These are phyloP conservation scores for Arctium lappa DNA, from an alignment of 129 eudicot species.

Conservation along the genomic window DNA sequence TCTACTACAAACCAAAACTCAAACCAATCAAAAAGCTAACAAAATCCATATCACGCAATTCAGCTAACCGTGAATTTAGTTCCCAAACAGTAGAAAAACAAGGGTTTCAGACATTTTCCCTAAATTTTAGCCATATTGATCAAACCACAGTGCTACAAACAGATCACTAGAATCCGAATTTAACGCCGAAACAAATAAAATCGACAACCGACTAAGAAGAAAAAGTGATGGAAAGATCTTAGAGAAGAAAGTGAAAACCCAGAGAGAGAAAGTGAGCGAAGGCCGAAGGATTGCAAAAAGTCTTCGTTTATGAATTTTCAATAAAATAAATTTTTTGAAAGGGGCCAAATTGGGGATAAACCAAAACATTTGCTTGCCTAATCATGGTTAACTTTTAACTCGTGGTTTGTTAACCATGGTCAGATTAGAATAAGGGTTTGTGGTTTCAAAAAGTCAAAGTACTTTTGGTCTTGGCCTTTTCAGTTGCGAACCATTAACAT, in stretches of 20 bases:
- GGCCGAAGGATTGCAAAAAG: slow-evolving; percentile 16
- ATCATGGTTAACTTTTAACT: background rate
- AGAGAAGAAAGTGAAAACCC: slow-evolving; percentile 20
- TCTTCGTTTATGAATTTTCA: slow-evolving; percentile 28
- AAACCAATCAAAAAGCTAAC: slow-evolving; percentile 26
- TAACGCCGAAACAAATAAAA: background rate
- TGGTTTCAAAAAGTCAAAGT: slow-evolving; percentile 9
- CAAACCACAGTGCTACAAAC: slow-evolving; percentile 9
- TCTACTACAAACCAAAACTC: slow-evolving; percentile 18
- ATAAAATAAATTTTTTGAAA: slow-evolving; percentile 10
- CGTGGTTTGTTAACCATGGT: slow-evolving; percentile 22
- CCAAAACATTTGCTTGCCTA: slow-evolving; percentile 11
- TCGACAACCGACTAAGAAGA: slow-evolving; percentile 7
- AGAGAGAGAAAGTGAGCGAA: slow-evolving; percentile 25
- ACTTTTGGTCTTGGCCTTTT: slow-evolving; percentile 24
- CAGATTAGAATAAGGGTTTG: slow-evolving; percentile 14
- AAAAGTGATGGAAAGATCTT: slow-evolving; percentile 26
- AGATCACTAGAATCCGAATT: slow-evolving; percentile 16
- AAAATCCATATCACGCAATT: slow-evolving; percentile 26
- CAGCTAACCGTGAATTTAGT: slow-evolving; percentile 18
- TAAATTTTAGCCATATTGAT: slow-evolving; percentile 16
- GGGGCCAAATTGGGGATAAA: slow-evolving; percentile 26
- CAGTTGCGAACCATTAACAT: background rate
- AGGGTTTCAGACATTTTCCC: slow-evolving; percentile 34
- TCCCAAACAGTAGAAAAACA: slow-evolving; percentile 13